Percentiles rank a stretch among this genome's conserved stretches.
Conservation (phyloP, 2,329 filamentous ascomycete genomes). For the Dactylellina leptospora region DNA sequence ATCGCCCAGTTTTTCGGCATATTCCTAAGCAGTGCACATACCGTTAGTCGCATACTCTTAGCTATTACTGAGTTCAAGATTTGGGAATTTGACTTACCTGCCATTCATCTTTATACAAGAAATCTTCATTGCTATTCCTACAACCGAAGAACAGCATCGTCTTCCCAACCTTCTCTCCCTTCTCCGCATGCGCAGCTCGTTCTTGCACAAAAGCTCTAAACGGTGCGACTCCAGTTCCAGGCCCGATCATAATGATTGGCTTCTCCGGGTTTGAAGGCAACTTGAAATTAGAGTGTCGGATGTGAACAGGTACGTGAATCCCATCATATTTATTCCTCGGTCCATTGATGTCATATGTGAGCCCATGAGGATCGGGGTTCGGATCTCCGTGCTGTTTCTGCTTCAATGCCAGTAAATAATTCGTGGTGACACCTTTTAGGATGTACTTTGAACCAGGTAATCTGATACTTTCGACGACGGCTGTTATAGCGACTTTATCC, state of each 20-base stretch:
- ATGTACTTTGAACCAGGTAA: constrained; percentile 79
- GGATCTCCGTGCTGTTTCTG: constrained; percentile 94
- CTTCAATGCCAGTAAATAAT: constrained; percentile 93
- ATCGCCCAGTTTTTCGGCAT: constrained; percentile 82
- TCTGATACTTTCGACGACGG: constrained; percentile 84
- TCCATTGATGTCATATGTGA: constrained; percentile 85
- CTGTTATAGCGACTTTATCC: constrained; percentile 93
- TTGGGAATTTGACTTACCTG: constrained; percentile 78
- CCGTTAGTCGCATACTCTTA: not conserved
- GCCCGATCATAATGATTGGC: constrained; percentile 94
- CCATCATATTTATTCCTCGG: constrained; percentile 97
- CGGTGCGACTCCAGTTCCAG: constrained; percentile 93
- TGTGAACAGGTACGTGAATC: constrained; percentile 91
- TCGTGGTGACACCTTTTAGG: constrained; percentile 94
- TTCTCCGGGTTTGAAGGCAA: constrained; percentile 93
- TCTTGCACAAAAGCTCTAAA: constrained; percentile 97
- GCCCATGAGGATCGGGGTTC: constrained; percentile 79
- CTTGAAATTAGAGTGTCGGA: constrained; percentile 99
- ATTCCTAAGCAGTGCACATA: too few species aligned
- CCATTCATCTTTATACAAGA: constrained; percentile 91
- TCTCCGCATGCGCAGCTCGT: constrained; percentile 80
- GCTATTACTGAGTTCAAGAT: not conserved
- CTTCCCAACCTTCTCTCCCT: constrained; percentile 82
- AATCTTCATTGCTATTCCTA: constrained; percentile 86
- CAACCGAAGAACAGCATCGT: constrained; percentile 96